These are phyloP conservation scores for Rubia tinctorum DNA, from an alignment of 305 asterid species.

Conservation along the genomic window DNA sequence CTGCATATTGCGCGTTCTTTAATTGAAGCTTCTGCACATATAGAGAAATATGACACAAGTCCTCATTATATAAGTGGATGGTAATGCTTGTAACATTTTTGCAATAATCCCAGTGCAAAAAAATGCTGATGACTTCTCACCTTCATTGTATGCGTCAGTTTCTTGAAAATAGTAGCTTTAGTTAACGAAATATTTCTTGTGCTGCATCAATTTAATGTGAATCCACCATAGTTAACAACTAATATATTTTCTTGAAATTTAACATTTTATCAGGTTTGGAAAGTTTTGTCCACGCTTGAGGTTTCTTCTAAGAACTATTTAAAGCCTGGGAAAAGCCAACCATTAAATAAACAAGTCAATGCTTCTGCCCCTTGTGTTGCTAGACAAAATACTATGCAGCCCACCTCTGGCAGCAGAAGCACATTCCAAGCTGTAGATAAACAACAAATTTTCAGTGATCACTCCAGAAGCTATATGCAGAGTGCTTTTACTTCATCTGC, in stretches of 20 bases:
- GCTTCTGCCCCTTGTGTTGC: conserved; percentile 39
- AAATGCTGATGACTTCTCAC: background rate
- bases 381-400: conserved; percentile 36
- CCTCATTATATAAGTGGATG: background rate
- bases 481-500: conserved; percentile 32
- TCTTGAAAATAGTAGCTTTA: conserved; percentile 1
- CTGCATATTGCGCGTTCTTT: background rate
- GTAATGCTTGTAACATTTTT: background rate
- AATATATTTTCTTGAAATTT: conserved; percentile 19
- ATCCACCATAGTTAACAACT: background rate
- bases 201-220: background rate
- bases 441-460: conserved; percentile 33
- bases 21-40: background rate
- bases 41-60: conserved; percentile 1
- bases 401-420: conserved; percentile 37
- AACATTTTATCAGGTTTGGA: conserved; percentile 75
- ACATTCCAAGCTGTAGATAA: conserved; percentile 31
- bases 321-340: conserved; percentile 78
- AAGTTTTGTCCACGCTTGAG: conserved; percentile 60
- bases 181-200: background rate
- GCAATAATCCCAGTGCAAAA: background rate
- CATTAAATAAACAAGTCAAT: conserved; percentile 35
- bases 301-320: conserved; percentile 62
- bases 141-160: background rate
- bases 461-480: conserved; percentile 27